Conservation (phyloP, 176 grass and related monocot genomes). For the Paspalum notatum region DNA sequence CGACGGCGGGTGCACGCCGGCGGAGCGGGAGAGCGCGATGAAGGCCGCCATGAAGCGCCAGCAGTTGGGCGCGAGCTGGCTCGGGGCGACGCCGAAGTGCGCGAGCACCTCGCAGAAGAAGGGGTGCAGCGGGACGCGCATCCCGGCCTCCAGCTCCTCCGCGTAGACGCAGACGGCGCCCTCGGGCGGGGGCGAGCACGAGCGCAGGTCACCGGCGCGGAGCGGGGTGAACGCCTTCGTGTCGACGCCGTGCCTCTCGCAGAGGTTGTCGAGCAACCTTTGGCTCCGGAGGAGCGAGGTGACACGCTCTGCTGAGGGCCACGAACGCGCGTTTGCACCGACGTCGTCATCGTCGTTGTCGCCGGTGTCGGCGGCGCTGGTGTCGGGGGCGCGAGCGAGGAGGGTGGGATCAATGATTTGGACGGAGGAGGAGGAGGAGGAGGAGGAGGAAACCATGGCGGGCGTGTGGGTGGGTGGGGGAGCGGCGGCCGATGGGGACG, state of each 20-base stretch:
- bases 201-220: background rate
- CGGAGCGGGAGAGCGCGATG: background rate
- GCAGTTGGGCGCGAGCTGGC: conserved; percentile 34
- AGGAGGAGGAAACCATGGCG: conserved; percentile 1
- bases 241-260: conserved; percentile 4
- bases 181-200: background rate
- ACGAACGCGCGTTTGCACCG: background rate
- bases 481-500: background rate
- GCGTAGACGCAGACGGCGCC: conserved; percentile 3
- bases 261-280: background rate
- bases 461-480: background rate
- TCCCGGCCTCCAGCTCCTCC: conserved; percentile 1
- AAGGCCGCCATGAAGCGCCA: conserved; percentile 37
- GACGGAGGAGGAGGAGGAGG: background rate
- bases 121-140: conserved; percentile 10
- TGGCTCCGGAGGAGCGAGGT: background rate
- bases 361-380: background rate
- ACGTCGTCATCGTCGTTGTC: background rate
- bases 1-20: background rate
- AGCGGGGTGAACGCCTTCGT: background rate
- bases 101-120: background rate
- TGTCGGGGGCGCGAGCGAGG: background rate
- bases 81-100: conserved; percentile 30
- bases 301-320: background rate
- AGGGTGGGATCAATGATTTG: background rate